phyloP scores from a whole-genome alignment of 345 rosid genomes.

The Physaria fendleri region DNA sequence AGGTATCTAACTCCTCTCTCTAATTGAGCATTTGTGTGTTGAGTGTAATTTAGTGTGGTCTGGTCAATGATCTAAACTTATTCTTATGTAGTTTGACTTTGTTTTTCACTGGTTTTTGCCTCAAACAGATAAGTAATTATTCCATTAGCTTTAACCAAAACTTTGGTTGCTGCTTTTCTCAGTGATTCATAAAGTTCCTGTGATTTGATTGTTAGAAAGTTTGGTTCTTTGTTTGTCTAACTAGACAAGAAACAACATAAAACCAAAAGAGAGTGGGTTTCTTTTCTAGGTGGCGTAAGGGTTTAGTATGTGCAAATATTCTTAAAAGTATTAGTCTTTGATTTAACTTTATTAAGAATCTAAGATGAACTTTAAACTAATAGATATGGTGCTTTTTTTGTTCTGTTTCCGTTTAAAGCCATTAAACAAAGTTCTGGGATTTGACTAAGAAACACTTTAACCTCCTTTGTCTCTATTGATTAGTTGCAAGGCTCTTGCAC shows the following conservation, averaged over 20 bases:
- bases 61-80: neutral
- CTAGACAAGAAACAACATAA: neutral
- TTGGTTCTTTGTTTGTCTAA: constrained; percentile 17
- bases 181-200: neutral
- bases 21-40: no score
- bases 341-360: constrained; percentile 25
- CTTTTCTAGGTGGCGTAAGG: constrained; percentile 19
- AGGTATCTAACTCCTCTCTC: constrained; percentile 43
- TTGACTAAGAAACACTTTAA: constrained; percentile 7
- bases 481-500: neutral
- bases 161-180: neutral
- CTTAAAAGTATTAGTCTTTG: neutral
- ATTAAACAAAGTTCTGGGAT: constrained; percentile 13
- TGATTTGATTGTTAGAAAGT: constrained; percentile 9
- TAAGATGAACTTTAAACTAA: constrained; percentile 19
- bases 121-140: neutral
- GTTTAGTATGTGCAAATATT: constrained; percentile 20
- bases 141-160: neutral
- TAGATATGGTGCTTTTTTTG: constrained; percentile 21
- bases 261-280: constrained; percentile 2
- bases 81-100: neutral
- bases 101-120: neutral
- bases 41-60: neutral
- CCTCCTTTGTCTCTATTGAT: neutral
- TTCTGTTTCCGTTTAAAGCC: constrained; percentile 17